Base-by-base conservation (phyloP, 768 basidiomycete species). In the Pleurotus giganteus region DNA sequence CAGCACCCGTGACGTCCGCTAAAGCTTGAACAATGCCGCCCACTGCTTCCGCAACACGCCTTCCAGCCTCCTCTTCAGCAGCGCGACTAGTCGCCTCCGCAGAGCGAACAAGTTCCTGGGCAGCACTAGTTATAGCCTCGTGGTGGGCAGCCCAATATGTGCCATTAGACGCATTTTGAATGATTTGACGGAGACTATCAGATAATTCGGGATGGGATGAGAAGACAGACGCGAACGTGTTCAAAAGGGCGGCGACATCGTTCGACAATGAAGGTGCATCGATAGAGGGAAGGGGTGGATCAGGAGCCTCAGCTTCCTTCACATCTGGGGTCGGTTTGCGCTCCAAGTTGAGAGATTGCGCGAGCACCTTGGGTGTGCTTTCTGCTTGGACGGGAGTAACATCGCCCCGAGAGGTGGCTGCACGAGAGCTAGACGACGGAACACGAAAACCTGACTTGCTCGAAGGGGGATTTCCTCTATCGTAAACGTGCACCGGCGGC, bases 121-220 rank as follows among this genome's bases (percentile, higher is more conserved):
- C 84, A 17, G 83, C 81, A 19, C 80, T 79, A 6, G 82, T 77
- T 41, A 89, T 67, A 2, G 79, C 71, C 7, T 80, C 79, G 45
- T 85, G 80, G 61, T 89, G 86, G 26, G 76, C 67, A 31, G 71
- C 66, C 88, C 87, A 92, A 64, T 92, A 91, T 7, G 78, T 73
- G 21, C 88, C 89, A 47, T 73, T 81, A 4, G 77, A 73, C 3
- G 85, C 73, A 59, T 91, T 88, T 47, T 72, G 71, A 42, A 83
- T 65, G 29, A 92, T 80, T 63, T 80, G 84, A 54, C 82, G 84
- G 54, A 92, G 65, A 41, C 78, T 79, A 53, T 88, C 84, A 2
- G 85, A 79, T 9, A 92, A 67, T 58, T 92, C 88, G 3, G 90
- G 90, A 60, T 91, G 87, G 4, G 80, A 66, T 0, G 79, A 71